Evolutionary conservation across 2,329 filamentous ascomycete species (phyloP), one percentile per base, ranked within the genome.

Genomic region (Nemania sp.): DNA sequence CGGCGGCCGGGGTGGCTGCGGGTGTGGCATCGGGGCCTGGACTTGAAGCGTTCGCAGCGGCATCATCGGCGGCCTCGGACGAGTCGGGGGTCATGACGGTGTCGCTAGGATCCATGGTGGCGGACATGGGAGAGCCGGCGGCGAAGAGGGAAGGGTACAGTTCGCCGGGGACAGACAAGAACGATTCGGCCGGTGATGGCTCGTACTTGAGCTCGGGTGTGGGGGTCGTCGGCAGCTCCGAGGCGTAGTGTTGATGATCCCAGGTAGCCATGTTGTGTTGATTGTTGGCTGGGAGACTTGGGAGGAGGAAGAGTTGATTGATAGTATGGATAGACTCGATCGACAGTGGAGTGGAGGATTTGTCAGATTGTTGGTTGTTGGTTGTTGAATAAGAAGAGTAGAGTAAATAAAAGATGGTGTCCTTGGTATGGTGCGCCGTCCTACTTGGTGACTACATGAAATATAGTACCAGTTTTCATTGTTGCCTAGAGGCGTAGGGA

Each of bases 101-200:
- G 25, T 83, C 80, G 62, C 79, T 69, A 2, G 80, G 78, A 63
- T 82, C 77, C 60, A 81, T 72, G 3, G 46, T 35, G 1, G 20
- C 15, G 15, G 78, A 77, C 32, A 76, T 68, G 18, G 74, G 71
- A 2, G 73, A 71, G 25, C 3, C 25, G 59, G 68, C 71, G 59
- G 67, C 69, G 69, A 85, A 84, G 32, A 85, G 77, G 2, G 82
- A 79, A 12, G 81, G 72, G 69, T 79, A 81, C 64, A 75, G 73
- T 60, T 83, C 80, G 63, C 79, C 77, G 2, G 82, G 80, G 1
- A 78, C 74, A 2, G 83, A 84, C 39, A 84, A 71, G 46, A 83
- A 77, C 5, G 82, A 84, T 72, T 85, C 83, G 71, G 80, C 74
- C 2, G 82, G 82, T 42, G 82, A 85, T 60, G 76, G 69, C 73